Evolutionary conservation across 108 stramenopile genomes (phyloP), one percentile per base, ranked within the genome.

Genomic region (Cylindrotheca closterium): DNA sequence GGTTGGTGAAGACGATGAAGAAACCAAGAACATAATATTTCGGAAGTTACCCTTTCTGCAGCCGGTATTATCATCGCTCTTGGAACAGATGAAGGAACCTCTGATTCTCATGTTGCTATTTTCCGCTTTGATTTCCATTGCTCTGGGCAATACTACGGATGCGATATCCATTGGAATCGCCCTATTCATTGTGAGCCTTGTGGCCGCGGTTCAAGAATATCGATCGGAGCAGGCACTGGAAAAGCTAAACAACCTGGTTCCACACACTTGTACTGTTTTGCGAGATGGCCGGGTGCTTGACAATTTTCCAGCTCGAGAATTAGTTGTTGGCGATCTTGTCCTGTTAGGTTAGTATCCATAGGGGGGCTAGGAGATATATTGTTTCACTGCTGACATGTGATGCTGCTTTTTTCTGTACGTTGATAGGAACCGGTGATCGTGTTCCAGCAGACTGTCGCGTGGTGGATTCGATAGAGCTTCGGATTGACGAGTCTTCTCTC

Each of bases 391-490:
- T n/a, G n/a, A n/a, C n/a, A n/a, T n/a, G n/a, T n/a, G n/a, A n/a
- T n/a, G n/a, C n/a, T n/a, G n/a, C n/a, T n/a, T n/a, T n/a, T n/a
- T n/a, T n/a, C n/a, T n/a, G n/a, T n/a, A n/a, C n/a, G n/a, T 42
- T 42, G 10, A 15, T 10, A 42, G 47, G 60, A 15, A 72, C 55
- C 8, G 71, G 71, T 21, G 71, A 72, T 70, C 80, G 96, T 1
- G 89, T 99, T 8, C 97, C 98, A n/a, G 98, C 98, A 15, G 98
- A 99, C 71, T 81, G 88, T 49, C 81, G 97, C 5, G 51, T 99
- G 10, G 66, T 98, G 25, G 90, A 95, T 55, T 65, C 79, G 15
- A 75, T 86, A 3, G 92, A 92, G 54, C 67, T 99, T 18, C 65
- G 60, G 33, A 62, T 93, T 42, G 93, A 97, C 72, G 98, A 98